Base-by-base conservation (phyloP, 495 filamentous ascomycete species). In the Parathielavia appendiculata region DNA sequence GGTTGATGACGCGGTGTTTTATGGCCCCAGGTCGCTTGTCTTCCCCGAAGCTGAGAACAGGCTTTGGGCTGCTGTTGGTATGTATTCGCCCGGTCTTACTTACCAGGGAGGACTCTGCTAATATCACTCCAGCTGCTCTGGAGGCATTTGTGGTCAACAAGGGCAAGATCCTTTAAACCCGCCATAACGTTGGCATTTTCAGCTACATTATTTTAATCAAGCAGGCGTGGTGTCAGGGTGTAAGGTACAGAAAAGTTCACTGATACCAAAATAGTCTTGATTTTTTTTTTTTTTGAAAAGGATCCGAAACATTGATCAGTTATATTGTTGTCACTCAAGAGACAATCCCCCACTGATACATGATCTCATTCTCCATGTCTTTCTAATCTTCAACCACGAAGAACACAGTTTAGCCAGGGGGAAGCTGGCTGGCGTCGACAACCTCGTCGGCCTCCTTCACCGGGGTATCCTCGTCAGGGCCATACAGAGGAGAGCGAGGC, bases 1-100 rank as follows among this genome's bases (percentile, higher is more conserved):
- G 75, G 93, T 97, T 10, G 84, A 82, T 54, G 92, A 98, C 69
- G 91, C 90, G 65, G 92, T 98, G 1, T 96, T 97, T 68, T 96
- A 97, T 68, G 83, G 87, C 36, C 72, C 77, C 0, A 80, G 86
- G 62, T 91, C 86, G 34, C 73, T 98, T 51, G 93, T 97, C 19
- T 98, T 96, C 74, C 82, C 81, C 14, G 93, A 98, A 74, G 93
- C 89, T 4, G 93, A 97, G 74, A 98, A 98, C 62, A 83, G 93
- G 59, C 65, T 97, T 20, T 98, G 91, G 87, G 87, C 89, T 51
- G 91, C 90, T 51, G 83, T 96, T 60, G 73, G 83, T 83, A 73
- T 63, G 80, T 75, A 17, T 4, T n/a, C 40, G 23, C 9, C 36
- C 16, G 46, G 14, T n/a, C 14, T 19, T 11, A 14, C 49, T 23